These are phyloP conservation scores for Diplotaxis tenuifolia DNA, from an alignment of 345 rosid genomes.

Conservation along the genomic window DNA sequence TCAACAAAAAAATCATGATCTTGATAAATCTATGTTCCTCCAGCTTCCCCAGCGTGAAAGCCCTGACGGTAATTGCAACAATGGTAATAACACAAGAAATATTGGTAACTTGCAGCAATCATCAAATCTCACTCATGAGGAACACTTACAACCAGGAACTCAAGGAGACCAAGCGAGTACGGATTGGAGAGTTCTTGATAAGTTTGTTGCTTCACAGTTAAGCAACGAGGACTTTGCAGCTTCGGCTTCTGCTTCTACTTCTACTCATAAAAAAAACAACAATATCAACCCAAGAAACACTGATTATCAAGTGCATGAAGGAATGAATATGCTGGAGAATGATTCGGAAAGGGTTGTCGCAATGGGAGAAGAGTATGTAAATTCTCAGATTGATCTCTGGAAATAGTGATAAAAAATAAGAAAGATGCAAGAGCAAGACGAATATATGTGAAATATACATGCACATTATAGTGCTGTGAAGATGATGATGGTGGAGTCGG, in stretches of 20 bases:
- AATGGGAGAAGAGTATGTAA: conserved; percentile 41
- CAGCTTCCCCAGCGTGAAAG: conserved; percentile 81
- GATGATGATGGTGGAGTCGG: conserved; percentile 33
- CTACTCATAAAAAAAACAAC: conserved; percentile 3
- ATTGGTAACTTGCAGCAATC: conserved; percentile 51
- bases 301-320: conserved; percentile 39
- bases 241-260: conserved; percentile 1
- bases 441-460: neutral
- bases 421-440: conserved; percentile 33
- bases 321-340: conserved; percentile 37
- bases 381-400: conserved; percentile 68
- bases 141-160: conserved; percentile 41
- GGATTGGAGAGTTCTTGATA: conserved; percentile 92
- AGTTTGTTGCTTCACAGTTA: conserved; percentile 88
- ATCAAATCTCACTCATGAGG: conserved; percentile 51
- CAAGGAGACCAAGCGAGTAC: conserved; percentile 69
- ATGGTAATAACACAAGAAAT: conserved; percentile 19
- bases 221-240: conserved; percentile 61
- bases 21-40: conserved; percentile 52
- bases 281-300: conserved; percentile 9
- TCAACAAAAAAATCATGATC: conserved; percentile 48
- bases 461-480: conserved; percentile 8
- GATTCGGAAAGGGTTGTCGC: conserved; percentile 49
- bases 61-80: conserved; percentile 48
- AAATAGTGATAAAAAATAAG: conserved; percentile 41